A percentile compares a stretch with the other conserved stretches of the same genome.
These are phyloP conservation scores for Termitomyces sp. DNA, from an alignment of 1,284 basidiomycete genomes.

Conservation along the genomic window DNA sequence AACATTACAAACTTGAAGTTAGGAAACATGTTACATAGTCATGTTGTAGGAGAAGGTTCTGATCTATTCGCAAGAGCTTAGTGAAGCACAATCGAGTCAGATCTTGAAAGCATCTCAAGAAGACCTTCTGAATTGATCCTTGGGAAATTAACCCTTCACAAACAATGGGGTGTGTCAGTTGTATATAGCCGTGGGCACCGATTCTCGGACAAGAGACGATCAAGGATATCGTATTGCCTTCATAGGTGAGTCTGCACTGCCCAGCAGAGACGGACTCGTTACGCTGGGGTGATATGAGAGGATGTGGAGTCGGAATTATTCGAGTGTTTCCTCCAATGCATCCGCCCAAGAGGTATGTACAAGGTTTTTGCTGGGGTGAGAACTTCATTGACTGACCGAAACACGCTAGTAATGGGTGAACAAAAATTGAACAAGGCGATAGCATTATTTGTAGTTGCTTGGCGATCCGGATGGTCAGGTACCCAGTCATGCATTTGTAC, in stretches of 20 bases:
- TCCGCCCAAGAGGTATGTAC: too few species aligned
- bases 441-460: constrained; percentile 5
- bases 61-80: not conserved
- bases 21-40: too few species aligned
- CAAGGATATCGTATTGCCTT: not conserved
- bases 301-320: not conserved
- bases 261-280: too few species aligned
- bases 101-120: not conserved
- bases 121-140: not conserved
- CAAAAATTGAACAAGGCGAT: too few species aligned
- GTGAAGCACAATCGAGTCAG: not conserved
- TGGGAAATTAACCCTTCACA: not conserved
- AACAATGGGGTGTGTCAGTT: too few species aligned
- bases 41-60: not conserved
- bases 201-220: too few species aligned
- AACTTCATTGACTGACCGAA: not conserved
- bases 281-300: not conserved
- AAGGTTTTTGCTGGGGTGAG: too few species aligned
- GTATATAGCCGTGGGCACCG: too few species aligned
- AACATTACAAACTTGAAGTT: not conserved
- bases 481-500: not conserved
- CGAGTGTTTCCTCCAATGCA: too few species aligned
- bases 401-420: too few species aligned
- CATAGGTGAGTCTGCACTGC: not conserved
- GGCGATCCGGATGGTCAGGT: constrained; percentile 7